Percentiles rank a stretch among this genome's conserved stretches.
phyloP scores from a whole-genome alignment of 2,329 filamentous ascomycete species.

The Colletotrichum lindemuthianum region DNA sequence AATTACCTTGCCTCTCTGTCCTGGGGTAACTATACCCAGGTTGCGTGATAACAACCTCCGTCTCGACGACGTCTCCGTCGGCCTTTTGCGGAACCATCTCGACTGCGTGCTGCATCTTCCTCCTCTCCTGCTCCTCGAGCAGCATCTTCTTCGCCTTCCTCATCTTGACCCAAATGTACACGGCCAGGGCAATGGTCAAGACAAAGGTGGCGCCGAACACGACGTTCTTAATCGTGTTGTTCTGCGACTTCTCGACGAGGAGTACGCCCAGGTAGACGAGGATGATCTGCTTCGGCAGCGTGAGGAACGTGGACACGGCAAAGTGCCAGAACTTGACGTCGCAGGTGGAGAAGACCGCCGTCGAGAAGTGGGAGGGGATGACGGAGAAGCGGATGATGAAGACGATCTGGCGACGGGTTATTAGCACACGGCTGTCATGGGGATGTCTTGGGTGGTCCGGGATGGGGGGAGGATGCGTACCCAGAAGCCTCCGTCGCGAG shows the following conservation, averaged over 20 bases:
- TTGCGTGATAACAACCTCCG: constrained; percentile 2
- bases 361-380: constrained; percentile 53
- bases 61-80: constrained; percentile 16
- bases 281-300: constrained; percentile 53
- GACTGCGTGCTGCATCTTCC: constrained; percentile 30
- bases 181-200: constrained; percentile 48
- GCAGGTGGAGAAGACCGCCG: constrained; percentile 55
- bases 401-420: constrained; percentile 40
- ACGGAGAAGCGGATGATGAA: constrained; percentile 53
- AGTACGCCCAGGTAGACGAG: constrained; percentile 54
- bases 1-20: constrained; percentile 15
- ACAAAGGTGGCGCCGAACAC: constrained; percentile 47
- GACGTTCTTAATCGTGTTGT: constrained; percentile 45
- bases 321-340: constrained; percentile 54
- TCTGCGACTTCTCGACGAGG: constrained; percentile 41
- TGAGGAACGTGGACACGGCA: constrained; percentile 51
- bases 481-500: constrained; percentile 53
- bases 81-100: constrained; percentile 22
- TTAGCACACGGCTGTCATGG: accelerated
- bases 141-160: constrained; percentile 45
- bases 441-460: accelerated
- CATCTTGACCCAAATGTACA: constrained; percentile 51
- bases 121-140: constrained; percentile 45
- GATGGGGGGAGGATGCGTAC: not conserved
- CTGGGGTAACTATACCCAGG: not conserved